phyloP scores from a whole-genome alignment of 768 basidiomycete species.

The Tephrocybe rancida region DNA sequence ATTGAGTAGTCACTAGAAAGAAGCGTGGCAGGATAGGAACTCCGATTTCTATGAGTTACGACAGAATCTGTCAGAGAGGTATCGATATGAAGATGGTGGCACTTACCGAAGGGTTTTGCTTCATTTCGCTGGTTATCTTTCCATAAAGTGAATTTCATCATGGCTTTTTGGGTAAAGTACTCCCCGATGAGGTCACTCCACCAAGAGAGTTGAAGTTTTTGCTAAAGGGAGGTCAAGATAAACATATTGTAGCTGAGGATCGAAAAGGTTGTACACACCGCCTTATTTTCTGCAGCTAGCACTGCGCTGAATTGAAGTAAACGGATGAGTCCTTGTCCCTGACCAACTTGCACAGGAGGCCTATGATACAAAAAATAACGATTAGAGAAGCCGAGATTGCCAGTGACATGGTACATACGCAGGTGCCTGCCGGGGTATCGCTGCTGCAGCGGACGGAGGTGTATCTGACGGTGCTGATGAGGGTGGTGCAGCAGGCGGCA shows the following conservation, averaged over 20 bases:
- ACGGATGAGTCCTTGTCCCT: constrained; percentile 66
- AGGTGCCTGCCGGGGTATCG: constrained; percentile 14
- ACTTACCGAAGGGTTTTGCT: constrained; percentile 83
- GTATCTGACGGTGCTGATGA: constrained; percentile 19
- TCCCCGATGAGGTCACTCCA: constrained; percentile 69
- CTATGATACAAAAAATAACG: constrained; percentile 16
- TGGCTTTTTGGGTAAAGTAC: constrained; percentile 71
- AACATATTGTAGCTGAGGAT: constrained; percentile 3
- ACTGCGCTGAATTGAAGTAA: constrained; percentile 72
- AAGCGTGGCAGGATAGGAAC: constrained; percentile 81
- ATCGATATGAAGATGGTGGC: background rate
- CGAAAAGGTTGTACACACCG: constrained; percentile 33
- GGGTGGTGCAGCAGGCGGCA: constrained; percentile 24
- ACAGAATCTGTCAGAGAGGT: constrained; percentile 7
- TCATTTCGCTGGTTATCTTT: constrained; percentile 79
- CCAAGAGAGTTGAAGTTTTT: constrained; percentile 68
- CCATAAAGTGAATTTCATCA: constrained; percentile 86
- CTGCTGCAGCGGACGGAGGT: constrained; percentile 15
- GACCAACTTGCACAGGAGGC: constrained; percentile 35
- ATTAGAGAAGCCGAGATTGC: background rate
- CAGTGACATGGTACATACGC: constrained; percentile 11
- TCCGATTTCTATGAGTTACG: constrained; percentile 62
- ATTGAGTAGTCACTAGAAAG: constrained; percentile 82
- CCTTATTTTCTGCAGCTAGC: constrained; percentile 55
- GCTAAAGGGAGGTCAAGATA: background rate